Conservation (phyloP, 169 alveolate genomes). For the Plasmodium vivax region DNA sequence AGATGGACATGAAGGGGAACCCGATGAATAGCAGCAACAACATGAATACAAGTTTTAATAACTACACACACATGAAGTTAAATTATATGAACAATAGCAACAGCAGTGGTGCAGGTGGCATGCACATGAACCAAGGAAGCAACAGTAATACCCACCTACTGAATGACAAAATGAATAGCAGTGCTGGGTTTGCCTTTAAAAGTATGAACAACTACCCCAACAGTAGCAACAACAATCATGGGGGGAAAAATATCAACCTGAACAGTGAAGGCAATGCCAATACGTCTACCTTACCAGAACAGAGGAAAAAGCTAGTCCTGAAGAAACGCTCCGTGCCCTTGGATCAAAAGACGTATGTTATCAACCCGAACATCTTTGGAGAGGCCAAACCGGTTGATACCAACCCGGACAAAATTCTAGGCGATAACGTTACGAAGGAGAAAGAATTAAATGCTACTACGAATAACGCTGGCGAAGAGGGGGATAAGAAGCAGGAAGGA, state of each 20-base stretch:
- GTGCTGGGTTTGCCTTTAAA: slow-evolving; percentile 27
- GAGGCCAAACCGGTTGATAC: slow-evolving; percentile 76
- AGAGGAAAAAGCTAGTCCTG: slow-evolving; percentile 57
- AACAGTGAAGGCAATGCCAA: not conserved
- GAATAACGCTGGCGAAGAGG: not conserved
- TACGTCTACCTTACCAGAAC: slow-evolving; percentile 4
- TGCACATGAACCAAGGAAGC: slow-evolving; percentile 34
- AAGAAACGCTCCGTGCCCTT: slow-evolving; percentile 68
- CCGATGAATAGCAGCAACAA: slow-evolving; percentile 12
- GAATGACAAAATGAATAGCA: slow-evolving; percentile 30
- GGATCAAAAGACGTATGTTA: slow-evolving; percentile 46
- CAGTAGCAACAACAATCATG: slow-evolving; percentile 4
- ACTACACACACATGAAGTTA: slow-evolving; percentile 28
- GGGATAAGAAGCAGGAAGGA: not conserved
- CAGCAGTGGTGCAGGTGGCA: not conserved
- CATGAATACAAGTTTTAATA: slow-evolving; percentile 14
- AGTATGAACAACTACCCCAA: slow-evolving; percentile 33
- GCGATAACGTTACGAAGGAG: slow-evolving; percentile 33
- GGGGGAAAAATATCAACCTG: not conserved
- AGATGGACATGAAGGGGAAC: slow-evolving; percentile 22
- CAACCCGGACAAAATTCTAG: slow-evolving; percentile 55
- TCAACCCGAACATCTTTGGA: slow-evolving; percentile 63
- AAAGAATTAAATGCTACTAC: slow-evolving; percentile 10
- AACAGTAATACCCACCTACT: slow-evolving; percentile 5
- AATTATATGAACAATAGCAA: slow-evolving; percentile 14